A percentile compares a stretch with the other conserved stretches of the same genome.
These are phyloP conservation scores for Lachancea waltii DNA, from an alignment of 805 yeast species.

Conservation along the genomic window DNA sequence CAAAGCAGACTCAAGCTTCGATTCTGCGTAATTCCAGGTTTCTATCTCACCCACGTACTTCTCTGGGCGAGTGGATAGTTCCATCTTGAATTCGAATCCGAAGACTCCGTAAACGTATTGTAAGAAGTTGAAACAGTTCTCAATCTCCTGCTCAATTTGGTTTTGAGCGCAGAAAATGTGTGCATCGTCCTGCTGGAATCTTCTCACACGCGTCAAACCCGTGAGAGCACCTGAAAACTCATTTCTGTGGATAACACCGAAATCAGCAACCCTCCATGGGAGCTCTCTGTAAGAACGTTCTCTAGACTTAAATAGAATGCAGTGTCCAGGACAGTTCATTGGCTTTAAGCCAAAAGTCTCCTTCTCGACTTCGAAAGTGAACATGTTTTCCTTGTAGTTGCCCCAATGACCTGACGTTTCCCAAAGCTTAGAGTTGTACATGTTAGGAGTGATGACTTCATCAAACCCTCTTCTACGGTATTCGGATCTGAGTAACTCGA, in stretches of 20 bases:
- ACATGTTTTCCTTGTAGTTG: slow-evolving; percentile 96
- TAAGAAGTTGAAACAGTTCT: slow-evolving; percentile 79
- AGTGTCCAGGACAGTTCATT: slow-evolving; percentile 90
- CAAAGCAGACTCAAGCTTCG: slow-evolving; percentile 73
- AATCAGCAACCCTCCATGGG: slow-evolving; percentile 98
- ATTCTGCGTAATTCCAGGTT: slow-evolving; percentile 91
- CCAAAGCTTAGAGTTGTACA: slow-evolving; percentile 97
- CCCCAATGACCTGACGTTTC: slow-evolving; percentile 99
- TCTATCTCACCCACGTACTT: slow-evolving; percentile 90
- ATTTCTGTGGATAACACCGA: slow-evolving; percentile 95
- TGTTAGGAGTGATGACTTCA: slow-evolving; percentile 98
- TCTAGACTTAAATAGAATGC: slow-evolving; percentile 83
- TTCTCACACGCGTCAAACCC: slow-evolving; percentile 92
- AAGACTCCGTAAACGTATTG: slow-evolving; percentile 81
- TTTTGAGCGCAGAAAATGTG: slow-evolving; percentile 93
- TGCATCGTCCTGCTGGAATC: slow-evolving; percentile 99
- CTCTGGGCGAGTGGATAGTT: slow-evolving; percentile 95
- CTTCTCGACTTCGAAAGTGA: slow-evolving; percentile 92
- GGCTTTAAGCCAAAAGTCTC: slow-evolving; percentile 93
- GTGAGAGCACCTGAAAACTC: slow-evolving; percentile 94
- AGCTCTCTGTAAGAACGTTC: slow-evolving; percentile 94
- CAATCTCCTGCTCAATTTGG: slow-evolving; percentile 83
- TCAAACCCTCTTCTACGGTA: slow-evolving; percentile 93
- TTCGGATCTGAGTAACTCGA: slow-evolving; percentile 72
- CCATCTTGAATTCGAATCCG: slow-evolving; percentile 95